Percentiles rank a stretch among this genome's conserved stretches.
phyloP scores from a whole-genome alignment of 2,329 filamentous ascomycete species.

The Trichoderma hamatum region DNA sequence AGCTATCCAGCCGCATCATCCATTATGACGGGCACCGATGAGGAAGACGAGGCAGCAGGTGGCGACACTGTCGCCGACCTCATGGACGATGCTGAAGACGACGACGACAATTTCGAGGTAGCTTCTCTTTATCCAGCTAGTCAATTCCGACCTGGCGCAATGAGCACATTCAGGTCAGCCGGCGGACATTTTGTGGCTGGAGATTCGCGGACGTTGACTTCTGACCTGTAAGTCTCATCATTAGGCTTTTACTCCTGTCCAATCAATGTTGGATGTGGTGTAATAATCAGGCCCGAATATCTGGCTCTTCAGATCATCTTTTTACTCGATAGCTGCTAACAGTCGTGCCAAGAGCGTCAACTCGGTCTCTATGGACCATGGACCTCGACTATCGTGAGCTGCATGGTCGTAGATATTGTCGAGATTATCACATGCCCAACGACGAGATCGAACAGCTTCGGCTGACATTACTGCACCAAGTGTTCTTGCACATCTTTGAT shows the following conservation, averaged over 20 bases:
- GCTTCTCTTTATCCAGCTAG: conserved; percentile 50
- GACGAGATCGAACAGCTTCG: conserved; percentile 67
- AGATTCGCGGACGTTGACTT: conserved; percentile 29
- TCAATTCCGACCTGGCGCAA: conserved; percentile 43
- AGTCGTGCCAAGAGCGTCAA: conserved; percentile 42
- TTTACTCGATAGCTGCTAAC: conserved; percentile 1
- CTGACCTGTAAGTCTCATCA: conserved; percentile 45
- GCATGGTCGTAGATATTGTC: conserved; percentile 65
- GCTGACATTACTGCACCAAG: conserved; percentile 63
- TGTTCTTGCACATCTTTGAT: conserved; percentile 58
- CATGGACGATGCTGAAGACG: conserved; percentile 32
- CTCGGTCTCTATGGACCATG: conserved; percentile 52
- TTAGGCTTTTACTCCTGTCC: neutral
- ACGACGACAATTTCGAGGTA: conserved; percentile 35
- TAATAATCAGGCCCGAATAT: neutral
- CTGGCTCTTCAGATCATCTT: neutral
- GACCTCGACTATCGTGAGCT: conserved; percentile 62
- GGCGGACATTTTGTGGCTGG: conserved; percentile 43
- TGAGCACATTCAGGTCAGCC: conserved; percentile 42
- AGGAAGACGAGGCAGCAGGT: conserved; percentile 37
- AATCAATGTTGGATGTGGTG: neutral
- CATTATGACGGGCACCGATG: conserved; percentile 42
- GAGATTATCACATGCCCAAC: conserved; percentile 67
- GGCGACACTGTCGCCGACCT: neutral
- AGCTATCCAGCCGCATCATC: conserved; percentile 44